Base-by-base conservation (phyloP, 1,139 yeast genomes). In the Yamadazyma membranifaciens region DNA sequence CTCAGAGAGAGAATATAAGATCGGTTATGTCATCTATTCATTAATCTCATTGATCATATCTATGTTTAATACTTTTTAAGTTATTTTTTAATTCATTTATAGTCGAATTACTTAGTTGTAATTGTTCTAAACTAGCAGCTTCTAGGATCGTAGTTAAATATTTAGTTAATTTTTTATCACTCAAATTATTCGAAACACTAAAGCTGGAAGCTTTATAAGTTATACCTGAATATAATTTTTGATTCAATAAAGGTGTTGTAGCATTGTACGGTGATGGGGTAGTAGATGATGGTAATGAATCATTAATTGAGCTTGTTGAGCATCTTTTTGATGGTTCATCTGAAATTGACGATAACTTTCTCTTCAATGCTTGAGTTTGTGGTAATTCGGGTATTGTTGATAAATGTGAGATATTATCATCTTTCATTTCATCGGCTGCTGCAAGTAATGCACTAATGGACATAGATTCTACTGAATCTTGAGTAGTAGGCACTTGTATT, bases 11-110 rank as follows among this genome's bases (percentile, higher is more conserved):
- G 24, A 20, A 20, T 20, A 20, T 5, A 20, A 7, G 7, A 20
- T 5, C 7, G 24, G 24, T 20, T 20, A 7, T 20, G 24, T 20
- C 24, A 20, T 20, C 9, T 25, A 25, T 28, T 16, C 24, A 33
- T 33, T 26, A 13, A 33, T 15, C 28, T 24, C 36, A 9, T 11
- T 25, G 10, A 9, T 34, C 35, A 33, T 40, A 34, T 16, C 41
- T 33, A 29, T 10, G 22, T 42, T 57, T 60, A 17, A 62, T 42
- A 13, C 43, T 46, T 22, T 49, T 49, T 25, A 63, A 47, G 37
- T 57, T 60, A 16, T 47, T 39, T 34, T 54, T 56, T 31, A 66
- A 56, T 40, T 66, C 71, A 29, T 54, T 51, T 12, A 62, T 42
- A 2, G 71, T 63, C 20, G 48, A 45, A 34, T 48, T 49, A 1